A percentile compares a stretch with the other conserved stretches of the same genome.
phyloP scores from a whole-genome alignment of 73 alveolate species.

The Stentor roeselii region DNA sequence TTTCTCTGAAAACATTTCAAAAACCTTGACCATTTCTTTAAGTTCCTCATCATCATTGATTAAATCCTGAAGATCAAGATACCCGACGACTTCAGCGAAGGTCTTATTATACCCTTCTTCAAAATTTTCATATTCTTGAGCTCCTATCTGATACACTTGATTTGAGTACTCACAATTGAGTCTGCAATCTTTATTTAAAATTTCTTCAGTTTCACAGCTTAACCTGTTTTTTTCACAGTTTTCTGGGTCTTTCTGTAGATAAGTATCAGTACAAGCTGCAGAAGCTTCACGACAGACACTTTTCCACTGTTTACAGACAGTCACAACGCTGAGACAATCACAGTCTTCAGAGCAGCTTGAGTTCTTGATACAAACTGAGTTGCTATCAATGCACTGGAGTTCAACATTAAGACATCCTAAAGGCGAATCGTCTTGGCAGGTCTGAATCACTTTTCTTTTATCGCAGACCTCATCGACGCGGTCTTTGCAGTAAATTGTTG shows the following conservation, averaged over 20 bases:
- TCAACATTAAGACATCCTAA: slow-evolving; percentile 11
- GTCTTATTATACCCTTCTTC: slow-evolving; percentile 6
- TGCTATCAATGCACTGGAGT: neutral
- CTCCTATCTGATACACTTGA: neutral
- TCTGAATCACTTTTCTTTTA: neutral
- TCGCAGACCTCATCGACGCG: neutral
- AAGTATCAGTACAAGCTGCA: neutral
- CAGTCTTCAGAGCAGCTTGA: neutral
- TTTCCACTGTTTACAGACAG: slow-evolving; percentile 17
- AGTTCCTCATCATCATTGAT: neutral
- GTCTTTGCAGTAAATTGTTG: neutral
- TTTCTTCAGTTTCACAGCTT: neutral
- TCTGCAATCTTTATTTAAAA: neutral
- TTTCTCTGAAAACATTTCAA: neutral
- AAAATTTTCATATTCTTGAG: neutral
- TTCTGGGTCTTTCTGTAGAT: neutral
- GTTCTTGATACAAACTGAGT: neutral
- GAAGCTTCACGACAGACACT: neutral
- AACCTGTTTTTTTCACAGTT: neutral
- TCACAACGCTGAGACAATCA: neutral
- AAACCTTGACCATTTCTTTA: neutral
- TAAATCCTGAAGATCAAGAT: neutral
- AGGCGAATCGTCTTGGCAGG: neutral
- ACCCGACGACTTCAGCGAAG: neutral
- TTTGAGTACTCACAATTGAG: neutral